Evolutionary conservation across 2,329 filamentous ascomycete genomes (phyloP).

Genomic region (Achaetomium macrosporum): DNA sequence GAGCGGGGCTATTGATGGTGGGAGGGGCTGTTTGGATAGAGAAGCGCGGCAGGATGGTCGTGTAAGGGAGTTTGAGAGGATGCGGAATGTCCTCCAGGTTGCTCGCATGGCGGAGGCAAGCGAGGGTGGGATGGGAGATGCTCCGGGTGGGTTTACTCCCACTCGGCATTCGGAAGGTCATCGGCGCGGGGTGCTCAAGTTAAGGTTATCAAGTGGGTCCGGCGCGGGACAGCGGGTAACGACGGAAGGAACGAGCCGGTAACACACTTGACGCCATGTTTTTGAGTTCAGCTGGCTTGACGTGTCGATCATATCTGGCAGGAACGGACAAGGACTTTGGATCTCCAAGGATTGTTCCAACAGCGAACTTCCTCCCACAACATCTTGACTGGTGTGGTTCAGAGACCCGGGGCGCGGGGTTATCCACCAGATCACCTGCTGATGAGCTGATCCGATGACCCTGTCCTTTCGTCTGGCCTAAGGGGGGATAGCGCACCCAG

Average conservation of each 20-base stretch:
- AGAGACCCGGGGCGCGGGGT: neutral
- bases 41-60: neutral
- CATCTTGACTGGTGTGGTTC: too few species aligned
- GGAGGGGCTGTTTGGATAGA: constrained; percentile 3
- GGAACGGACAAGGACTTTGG: too few species aligned
- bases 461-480: neutral
- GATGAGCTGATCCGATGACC: neutral
- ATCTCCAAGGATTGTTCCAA: too few species aligned
- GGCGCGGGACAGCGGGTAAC: constrained; percentile 1
- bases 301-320: too few species aligned
- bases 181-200: constrained; percentile 16
- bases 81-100: constrained; percentile 18
- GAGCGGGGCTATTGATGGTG: constrained; percentile 10
- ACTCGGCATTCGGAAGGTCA: constrained; percentile 1
- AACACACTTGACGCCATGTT: neutral
- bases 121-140: constrained; percentile 2
- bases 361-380: too few species aligned
- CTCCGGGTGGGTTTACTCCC: neutral
- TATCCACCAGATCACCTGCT: neutral
- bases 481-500: neutral
- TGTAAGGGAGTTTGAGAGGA: constrained; percentile 10
- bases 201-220: constrained; percentile 12
- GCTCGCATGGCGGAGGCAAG: constrained; percentile 14
- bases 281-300: neutral
- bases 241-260: constrained; percentile 5